Evolutionary conservation across 192 early-diverging fungal genomes (phyloP), one percentile per base, ranked within the genome.

Genomic region (Hyaloraphidium curvatum): DNA sequence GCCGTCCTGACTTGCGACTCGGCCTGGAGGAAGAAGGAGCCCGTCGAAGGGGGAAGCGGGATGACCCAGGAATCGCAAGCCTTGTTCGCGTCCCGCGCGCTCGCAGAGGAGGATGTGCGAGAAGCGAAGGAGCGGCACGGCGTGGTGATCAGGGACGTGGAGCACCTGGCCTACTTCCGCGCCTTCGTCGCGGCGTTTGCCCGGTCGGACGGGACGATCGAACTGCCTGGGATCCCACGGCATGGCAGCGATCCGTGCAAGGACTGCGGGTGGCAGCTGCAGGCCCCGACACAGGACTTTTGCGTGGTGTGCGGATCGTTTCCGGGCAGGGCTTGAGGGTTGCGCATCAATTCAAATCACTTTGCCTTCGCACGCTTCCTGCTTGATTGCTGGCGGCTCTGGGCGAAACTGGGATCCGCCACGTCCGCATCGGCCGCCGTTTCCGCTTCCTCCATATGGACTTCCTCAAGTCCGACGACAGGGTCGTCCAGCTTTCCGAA

Each of bases 231-330:
- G 54, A 21, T 31, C 5, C 51, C 53, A 21, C 65, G 67, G 31
- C 64, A 63, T 53, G 74, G 73, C 2, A 28, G 54, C 0, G 77
- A 75, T 27, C 72, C 75, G 21, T 83, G 81, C 55, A 64, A 60
- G 0, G 70, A 66, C 26, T 83, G 81, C 53, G 74, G 74, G 11
- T 83, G 73, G 40, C 61, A 73, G 53, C 55, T 83, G 30, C 59
- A 65, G 5, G 59, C 67, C 7, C 53, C 58, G 17, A 72, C 72
- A 7, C 62, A 71, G 43, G 75, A 59, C 37, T 80, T 80, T 52
- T 83, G 81, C 59, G 64, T 66, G 2, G 69, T 73, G 3, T 83
- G 81, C 51, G 78, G 81, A 2, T 62, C 66, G 41, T 83, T 75
- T 66, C 81, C 78, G 1, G 75, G 74, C 0, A 61, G 65, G 16